These are phyloP conservation scores for Xylaria polymorpha DNA, from an alignment of 2,329 filamentous ascomycete species.

Conservation along the genomic window DNA sequence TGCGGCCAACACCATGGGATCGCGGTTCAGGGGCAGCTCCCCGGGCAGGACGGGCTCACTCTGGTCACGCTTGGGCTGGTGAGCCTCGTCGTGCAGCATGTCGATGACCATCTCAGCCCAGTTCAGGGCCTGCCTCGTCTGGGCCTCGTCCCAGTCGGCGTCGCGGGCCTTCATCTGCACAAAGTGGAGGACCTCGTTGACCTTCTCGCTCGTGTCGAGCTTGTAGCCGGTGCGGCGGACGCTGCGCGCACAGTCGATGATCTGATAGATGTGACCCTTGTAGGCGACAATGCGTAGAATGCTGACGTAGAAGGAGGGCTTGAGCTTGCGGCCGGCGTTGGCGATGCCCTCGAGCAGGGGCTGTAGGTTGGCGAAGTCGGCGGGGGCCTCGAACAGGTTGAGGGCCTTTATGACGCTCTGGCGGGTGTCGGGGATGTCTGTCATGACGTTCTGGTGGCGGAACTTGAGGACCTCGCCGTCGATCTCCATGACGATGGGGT, in stretches of 20 bases:
- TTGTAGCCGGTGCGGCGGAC: conserved; percentile 59
- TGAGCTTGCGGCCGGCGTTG: conserved; percentile 56
- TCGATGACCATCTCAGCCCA: conserved; percentile 63
- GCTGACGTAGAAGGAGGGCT: conserved; percentile 50
- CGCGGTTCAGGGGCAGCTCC: conserved; percentile 51
- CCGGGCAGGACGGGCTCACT: conserved; percentile 35
- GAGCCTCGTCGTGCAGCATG: conserved; percentile 59
- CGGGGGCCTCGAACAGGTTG: conserved; percentile 58
- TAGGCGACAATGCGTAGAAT: conserved; percentile 57
- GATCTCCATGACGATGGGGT: conserved; percentile 69
- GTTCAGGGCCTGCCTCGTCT: conserved; percentile 57
- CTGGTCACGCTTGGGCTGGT: conserved; percentile 46
- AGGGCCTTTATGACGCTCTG: conserved; percentile 55
- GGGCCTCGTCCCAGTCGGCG: conserved; percentile 50
- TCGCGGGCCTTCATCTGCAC: conserved; percentile 58
- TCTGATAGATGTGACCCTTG: conserved; percentile 56
- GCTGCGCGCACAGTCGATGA: conserved; percentile 64
- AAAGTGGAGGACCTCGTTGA: conserved; percentile 54
- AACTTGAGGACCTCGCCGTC: conserved; percentile 67
- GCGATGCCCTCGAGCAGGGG: conserved; percentile 64
- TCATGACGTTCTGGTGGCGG: conserved; percentile 57
- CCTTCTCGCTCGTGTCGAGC: conserved; percentile 56
- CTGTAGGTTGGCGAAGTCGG: conserved; percentile 65
- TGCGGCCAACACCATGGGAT: conserved; percentile 58
- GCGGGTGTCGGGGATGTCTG: conserved; percentile 57